phyloP scores from a whole-genome alignment of 441 rosid genomes.

The Adansonia grandidieri region DNA sequence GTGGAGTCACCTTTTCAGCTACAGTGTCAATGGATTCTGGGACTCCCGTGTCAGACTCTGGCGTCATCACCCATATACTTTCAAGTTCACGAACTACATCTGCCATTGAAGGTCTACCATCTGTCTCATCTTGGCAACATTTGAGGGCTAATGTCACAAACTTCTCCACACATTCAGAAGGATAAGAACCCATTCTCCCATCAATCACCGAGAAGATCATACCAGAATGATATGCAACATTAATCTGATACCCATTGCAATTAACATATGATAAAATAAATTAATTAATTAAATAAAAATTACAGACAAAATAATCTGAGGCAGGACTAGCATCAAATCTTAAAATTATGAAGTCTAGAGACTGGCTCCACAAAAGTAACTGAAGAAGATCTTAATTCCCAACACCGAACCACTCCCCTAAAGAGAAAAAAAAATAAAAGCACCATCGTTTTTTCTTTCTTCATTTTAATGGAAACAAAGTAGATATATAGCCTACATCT shows the following conservation, averaged over 20 bases:
- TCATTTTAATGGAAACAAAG: conserved; percentile 17
- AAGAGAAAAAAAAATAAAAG: too few species aligned
- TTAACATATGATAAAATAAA: neutral
- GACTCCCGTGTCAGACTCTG: conserved; percentile 46
- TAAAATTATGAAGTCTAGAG: neutral
- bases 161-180: conserved; percentile 79
- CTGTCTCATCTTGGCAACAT: conserved; percentile 56
- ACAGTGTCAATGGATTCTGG: conserved; percentile 18
- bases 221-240: conserved; percentile 67
- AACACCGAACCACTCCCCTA: neutral
- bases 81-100: conserved; percentile 91
- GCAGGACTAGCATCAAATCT: neutral
- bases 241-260: conserved; percentile 34
- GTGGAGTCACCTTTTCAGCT: conserved; percentile 15
- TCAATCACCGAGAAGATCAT: conserved; percentile 77
- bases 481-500: conserved; percentile 9
- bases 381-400: neutral
- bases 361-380: neutral
- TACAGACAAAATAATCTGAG: neutral
- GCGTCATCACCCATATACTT: conserved; percentile 63
- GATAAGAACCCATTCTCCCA: conserved; percentile 86
- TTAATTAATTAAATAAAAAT: neutral
- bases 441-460: neutral
- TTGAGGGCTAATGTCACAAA: conserved; percentile 72
- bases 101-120: conserved; percentile 86